Conservation (phyloP, 2,329 filamentous ascomycete genomes). For the Trichothecium sympodiale region DNA sequence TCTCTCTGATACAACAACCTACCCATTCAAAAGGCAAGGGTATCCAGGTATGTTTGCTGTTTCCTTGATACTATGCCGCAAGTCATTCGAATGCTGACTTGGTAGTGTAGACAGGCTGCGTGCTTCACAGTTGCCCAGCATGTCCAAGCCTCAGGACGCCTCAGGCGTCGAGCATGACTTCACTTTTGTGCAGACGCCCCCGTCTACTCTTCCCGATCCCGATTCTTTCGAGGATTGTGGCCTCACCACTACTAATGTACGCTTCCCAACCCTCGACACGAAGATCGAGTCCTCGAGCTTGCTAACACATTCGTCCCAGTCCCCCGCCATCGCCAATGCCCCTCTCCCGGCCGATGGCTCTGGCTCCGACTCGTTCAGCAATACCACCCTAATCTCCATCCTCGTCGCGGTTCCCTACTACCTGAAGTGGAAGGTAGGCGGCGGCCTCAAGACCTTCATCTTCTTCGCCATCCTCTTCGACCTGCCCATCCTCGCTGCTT, state of each 20-base stretch:
- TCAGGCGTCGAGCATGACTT: conserved; percentile 23
- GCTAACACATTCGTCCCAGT: conserved; percentile 11
- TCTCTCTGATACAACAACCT: too few species aligned
- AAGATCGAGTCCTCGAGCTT: neutral
- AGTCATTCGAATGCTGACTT: too few species aligned
- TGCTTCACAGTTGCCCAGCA: conserved; percentile 9
- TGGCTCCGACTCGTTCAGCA: conserved; percentile 80
- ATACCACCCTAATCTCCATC: conserved; percentile 60
- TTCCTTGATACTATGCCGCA: too few species aligned
- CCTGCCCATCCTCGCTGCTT: conserved; percentile 67
- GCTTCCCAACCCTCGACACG: conserved; percentile 16
- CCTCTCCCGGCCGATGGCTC: conserved; percentile 84
- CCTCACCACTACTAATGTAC: conserved; percentile 28
- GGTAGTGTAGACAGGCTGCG: too few species aligned
- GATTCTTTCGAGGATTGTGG: conserved; percentile 53
- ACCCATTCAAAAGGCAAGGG: too few species aligned
- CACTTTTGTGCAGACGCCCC: conserved; percentile 30
- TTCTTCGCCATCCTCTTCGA: conserved; percentile 71
- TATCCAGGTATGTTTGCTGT: too few species aligned
- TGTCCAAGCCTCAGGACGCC: conserved; percentile 20
- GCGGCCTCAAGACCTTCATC: conserved; percentile 79
- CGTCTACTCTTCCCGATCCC: conserved; percentile 43
- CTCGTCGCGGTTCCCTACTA: conserved; percentile 65
- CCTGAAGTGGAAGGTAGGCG: conserved; percentile 75
- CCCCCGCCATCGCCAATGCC: conserved; percentile 77